Evolutionary conservation across 768 basidiomycete species (phyloP), one percentile per base, ranked within the genome.

Genomic region (Leccinum subgranulosum): DNA sequence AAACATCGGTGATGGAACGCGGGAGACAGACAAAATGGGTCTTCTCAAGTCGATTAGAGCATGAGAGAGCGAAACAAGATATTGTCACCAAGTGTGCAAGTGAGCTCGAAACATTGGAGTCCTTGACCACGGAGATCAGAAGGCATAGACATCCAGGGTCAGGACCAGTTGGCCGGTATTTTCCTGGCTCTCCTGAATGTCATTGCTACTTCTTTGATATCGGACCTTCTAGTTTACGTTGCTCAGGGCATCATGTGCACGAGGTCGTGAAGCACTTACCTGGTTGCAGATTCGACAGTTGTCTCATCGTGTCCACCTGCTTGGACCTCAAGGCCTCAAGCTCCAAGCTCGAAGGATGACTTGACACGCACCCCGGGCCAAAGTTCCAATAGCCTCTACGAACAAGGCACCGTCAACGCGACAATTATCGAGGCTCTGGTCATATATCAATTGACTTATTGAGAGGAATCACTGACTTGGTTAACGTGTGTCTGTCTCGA

Each of bases 401-500:
- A 52, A 43, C 25, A 49, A 53, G 21, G 49, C 33, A 15, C 19
- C n/a, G 27, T 53, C 31, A 43, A 53, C 12, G 29, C n/a, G 41
- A 25, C 46, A 51, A 50, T 43, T 43, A 49, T 51, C 49, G 11
- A 45, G 23, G 31, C n/a, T 41, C n/a, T 41, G 39, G n/a, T 17
- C n/a, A 10, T n/a, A 9, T 41, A 41, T n/a, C n/a, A 41, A n/a
- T n/a, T 41, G 39, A 41, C 8, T 10, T 1, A 9, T 41, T 8
- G 17, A 39, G 17, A n/a, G 8, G 36, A 17, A 39, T n/a, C 17
- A 39, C 4, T 15, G 34, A 7, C 34, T 34, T 15, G 34, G 10
- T n/a, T n/a, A n/a, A 36, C 15, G 34, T 36, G 17, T 39, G n/a
- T 41, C 69, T 67, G 57, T 73, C 70, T 82, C 84, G 85, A n/a